These are phyloP conservation scores for Solanum hybrid DNA, from an alignment of 305 asterid species.

Conservation along the genomic window DNA sequence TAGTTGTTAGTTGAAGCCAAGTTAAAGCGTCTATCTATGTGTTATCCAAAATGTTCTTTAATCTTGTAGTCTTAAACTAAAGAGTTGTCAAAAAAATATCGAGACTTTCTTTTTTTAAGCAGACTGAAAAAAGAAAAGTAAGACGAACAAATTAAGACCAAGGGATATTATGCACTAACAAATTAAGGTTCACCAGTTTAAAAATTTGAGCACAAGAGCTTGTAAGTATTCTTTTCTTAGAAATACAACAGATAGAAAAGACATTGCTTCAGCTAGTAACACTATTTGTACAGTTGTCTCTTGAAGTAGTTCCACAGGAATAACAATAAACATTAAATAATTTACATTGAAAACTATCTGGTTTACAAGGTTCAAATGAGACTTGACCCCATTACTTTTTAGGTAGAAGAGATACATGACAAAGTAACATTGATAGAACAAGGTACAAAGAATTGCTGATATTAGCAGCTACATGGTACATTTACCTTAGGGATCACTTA, in stretches of 20 bases:
- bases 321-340: constrained; percentile 9
- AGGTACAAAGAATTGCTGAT: constrained; percentile 1
- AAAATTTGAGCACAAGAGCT: neutral
- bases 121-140: neutral
- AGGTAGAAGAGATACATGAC: constrained; percentile 16
- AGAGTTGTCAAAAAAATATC: neutral
- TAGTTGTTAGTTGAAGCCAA: neutral
- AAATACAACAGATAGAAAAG: neutral
- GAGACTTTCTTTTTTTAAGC: neutral
- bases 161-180: neutral
- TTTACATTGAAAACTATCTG: constrained; percentile 19
- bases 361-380: constrained; percentile 21
- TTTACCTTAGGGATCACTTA: constrained; percentile 2
- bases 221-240: too few relatives aligned
- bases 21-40: neutral
- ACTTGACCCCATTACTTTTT: constrained; percentile 10
- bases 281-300: neutral
- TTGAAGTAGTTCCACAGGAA: constrained; percentile 9
- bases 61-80: neutral
- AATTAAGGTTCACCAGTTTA: neutral
- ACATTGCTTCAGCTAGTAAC: neutral
- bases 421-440: constrained; percentile 15
- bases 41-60: neutral
- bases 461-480: constrained; percentile 24
- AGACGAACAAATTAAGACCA: neutral